Evolutionary conservation across 164 flowering plant genomes (phyloP), one percentile per base, ranked within the genome.

Genomic region (Annona cherimola): DNA sequence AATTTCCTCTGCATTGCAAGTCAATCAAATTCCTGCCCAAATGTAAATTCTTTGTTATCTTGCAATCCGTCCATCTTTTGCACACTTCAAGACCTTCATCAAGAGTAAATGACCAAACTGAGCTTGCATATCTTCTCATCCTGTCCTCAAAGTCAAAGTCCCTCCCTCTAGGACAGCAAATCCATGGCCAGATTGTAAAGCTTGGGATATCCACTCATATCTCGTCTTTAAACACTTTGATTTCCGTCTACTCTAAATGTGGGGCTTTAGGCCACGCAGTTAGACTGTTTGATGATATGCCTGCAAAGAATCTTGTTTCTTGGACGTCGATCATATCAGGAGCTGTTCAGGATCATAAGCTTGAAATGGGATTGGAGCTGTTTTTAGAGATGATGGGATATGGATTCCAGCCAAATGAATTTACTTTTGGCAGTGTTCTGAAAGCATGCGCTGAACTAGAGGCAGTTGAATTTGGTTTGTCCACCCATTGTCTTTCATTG

Each of bases 231-330:
- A 88, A 88, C 66, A 82, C 86, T 80, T 57, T 88, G 66, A 71
- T 86, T 26, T 73, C 40, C 1, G 79, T 80, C 79, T 88, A 88
- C 77, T 35, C 71, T 0, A 81, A 72, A 74, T 69, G 77, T 55
- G 83, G 81, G 19, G 40, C n/a, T 65, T 63, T 85, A 5, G 42
- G 6, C 26, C 18, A 71, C 63, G 86, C 81, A 3, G 59, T 82
- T 18, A 80, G 79, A 75, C 75, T 86, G 80, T 87, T 87, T 72
- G 86, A 83, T 61, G 83, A 81, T 79, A 87, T 87, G 88, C 67
- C 77, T 67, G 76, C 74, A 0, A 77, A 79, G 75, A 88, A 84
- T 67, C 71, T 84, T 70, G 86, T 87, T 69, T 82, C 91, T 50
- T 83, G 91, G 89, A 84, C 88, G 67, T 74, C 84, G 50, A 57